phyloP scores from a whole-genome alignment of 768 basidiomycete genomes.

The Gelatoporia subvermispora region DNA sequence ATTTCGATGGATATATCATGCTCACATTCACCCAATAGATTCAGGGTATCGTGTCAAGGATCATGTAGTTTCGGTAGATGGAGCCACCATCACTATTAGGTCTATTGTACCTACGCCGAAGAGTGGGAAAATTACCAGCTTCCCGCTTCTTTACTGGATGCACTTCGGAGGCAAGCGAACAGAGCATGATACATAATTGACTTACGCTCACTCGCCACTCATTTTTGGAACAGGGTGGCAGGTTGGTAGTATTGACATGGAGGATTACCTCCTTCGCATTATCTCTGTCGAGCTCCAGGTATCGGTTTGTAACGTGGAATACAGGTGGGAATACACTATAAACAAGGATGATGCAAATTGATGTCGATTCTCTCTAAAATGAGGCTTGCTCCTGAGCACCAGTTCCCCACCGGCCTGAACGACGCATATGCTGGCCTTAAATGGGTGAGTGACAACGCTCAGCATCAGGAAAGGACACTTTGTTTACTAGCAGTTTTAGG shows the following conservation, averaged over 20 bases:
- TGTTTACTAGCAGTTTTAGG: not conserved
- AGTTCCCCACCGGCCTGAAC: slow-evolving; percentile 17
- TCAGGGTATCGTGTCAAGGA: slow-evolving; percentile 4
- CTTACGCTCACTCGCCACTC: not conserved
- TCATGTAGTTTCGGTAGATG: not conserved
- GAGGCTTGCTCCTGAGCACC: slow-evolving; percentile 23
- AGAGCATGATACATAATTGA: not conserved
- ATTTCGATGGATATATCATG: too few relatives aligned
- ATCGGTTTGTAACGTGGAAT: slow-evolving; percentile 15
- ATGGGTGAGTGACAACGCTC: slow-evolving; percentile 13
- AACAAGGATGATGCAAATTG: not conserved
- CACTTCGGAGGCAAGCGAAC: slow-evolving; percentile 10
- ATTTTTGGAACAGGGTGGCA: slow-evolving; percentile 4
- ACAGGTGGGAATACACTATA: slow-evolving; percentile 4
- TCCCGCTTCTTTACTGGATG: slow-evolving; percentile 8
- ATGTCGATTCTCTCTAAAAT: not conserved
- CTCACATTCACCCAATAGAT: not conserved
- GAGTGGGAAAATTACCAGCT: not conserved
- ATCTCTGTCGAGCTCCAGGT: slow-evolving; percentile 13
- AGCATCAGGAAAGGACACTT: not conserved
- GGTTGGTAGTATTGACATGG: slow-evolving; percentile 8
- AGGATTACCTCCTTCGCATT: slow-evolving; percentile 17
- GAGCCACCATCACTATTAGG: slow-evolving; percentile 1
- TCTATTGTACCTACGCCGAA: not conserved
- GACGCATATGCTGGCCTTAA: slow-evolving; percentile 20